Base-by-base conservation (phyloP, 2,329 filamentous ascomycete species). In the Tolypocladium tundrense region DNA sequence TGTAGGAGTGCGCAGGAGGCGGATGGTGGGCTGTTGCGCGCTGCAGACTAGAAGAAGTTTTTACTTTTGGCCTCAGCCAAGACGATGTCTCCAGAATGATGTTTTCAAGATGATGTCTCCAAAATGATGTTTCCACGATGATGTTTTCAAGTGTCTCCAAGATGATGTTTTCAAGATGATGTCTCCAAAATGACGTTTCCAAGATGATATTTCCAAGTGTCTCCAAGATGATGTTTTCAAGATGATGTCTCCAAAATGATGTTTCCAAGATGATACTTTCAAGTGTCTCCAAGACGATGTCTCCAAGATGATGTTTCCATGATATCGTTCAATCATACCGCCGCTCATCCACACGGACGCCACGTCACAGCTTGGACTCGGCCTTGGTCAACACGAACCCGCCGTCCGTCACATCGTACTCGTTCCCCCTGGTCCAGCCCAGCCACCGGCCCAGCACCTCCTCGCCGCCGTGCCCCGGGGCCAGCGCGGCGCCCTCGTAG, bases 381-480 rank as follows among this genome's bases (percentile, higher is more conserved):
- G 9, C 54, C 54, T 54, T 61, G 8, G 62, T 79, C 60, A 77
- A 71, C 24, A 86, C 79, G 61, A 91, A 70, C 0, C 82, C 85
- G 0, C 87, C 88, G 35, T 82, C 74, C 35, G 78, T 72, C 2
- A 89, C 75, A n/a, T 83, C 79, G 69, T 86, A 96, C 39, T 96
- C 83, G 59, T 73, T 78, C 1, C 88, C 91, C 65, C 77, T 81
- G 60, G 76, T 79, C 90, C 91, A 95, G 0, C 90, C 89, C 63
- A 88, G 77, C 93, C 93, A 97, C 54, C 79, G 70, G 55, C 73
- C 74, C 61, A 97, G 69, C 4, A 81, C 79, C 55, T 85, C 82
- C 69, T 91, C 86, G 1, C 90, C 91, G 5, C 88, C 90, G 31
- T 85, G 74, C 0, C 91, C 90, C 1, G 89, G 83, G 4, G 69